Percentiles rank a stretch among this genome's conserved stretches.
These are phyloP conservation scores for Striga hermonthica DNA, from an alignment of 305 asterid species.

Conservation along the genomic window DNA sequence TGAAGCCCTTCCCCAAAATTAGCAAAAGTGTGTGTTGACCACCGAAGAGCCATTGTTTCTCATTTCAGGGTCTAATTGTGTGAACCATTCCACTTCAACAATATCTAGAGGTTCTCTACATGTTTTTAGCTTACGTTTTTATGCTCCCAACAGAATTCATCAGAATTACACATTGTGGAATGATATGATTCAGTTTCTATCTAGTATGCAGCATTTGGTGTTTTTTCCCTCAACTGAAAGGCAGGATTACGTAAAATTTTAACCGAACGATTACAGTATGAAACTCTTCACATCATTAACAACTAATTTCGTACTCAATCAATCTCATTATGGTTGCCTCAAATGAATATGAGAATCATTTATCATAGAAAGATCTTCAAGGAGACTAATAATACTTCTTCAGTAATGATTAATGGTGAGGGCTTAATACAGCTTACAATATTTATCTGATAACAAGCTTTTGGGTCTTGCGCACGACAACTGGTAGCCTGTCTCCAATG, in stretches of 20 bases:
- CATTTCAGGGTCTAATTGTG: slow-evolving; percentile 6
- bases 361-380: slow-evolving; percentile 31
- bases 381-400: slow-evolving; percentile 31
- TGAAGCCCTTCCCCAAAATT: slow-evolving; percentile 16
- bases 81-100: slow-evolving; percentile 29
- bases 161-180: background rate
- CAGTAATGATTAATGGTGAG: slow-evolving; percentile 28
- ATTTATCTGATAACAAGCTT: slow-evolving; percentile 54
- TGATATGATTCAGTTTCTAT: background rate
- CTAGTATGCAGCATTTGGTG: background rate
- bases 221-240: slow-evolving; percentile 27
- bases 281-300: slow-evolving; percentile 24
- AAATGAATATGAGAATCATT: slow-evolving; percentile 19
- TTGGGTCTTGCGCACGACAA: slow-evolving; percentile 69
- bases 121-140: slow-evolving; percentile 16
- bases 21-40: slow-evolving; percentile 9
- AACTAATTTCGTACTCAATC: slow-evolving; percentile 22
- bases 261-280: slow-evolving; percentile 14
- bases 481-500: slow-evolving; percentile 69
- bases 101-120: slow-evolving; percentile 21
- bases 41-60: slow-evolving; percentile 9
- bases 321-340: slow-evolving; percentile 26
- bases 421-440: slow-evolving; percentile 48
- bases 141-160: slow-evolving; percentile 24
- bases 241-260: slow-evolving; percentile 1